These are phyloP conservation scores for Lepiota brunneoincarnata DNA, from an alignment of 768 basidiomycete genomes.

Conservation along the genomic window DNA sequence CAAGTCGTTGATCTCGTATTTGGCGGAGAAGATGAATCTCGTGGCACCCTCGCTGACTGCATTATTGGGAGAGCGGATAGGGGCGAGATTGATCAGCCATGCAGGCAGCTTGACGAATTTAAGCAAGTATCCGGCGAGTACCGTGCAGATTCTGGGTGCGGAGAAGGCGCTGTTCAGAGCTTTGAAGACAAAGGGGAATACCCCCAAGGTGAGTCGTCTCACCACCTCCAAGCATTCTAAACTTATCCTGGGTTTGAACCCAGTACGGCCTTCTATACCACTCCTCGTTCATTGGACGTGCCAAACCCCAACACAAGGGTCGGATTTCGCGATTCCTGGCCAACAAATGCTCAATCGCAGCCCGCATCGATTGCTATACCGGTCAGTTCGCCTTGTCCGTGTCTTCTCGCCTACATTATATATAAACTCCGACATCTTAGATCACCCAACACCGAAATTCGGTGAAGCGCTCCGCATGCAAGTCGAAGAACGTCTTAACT, in stretches of 20 bases:
- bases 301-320: conserved; percentile 92
- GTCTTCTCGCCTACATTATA: background rate
- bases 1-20: conserved; percentile 81
- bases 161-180: conserved; percentile 98
- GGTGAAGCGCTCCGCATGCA: conserved; percentile 92
- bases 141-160: conserved; percentile 96
- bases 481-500: conserved; percentile 92
- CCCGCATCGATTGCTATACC: conserved; percentile 92
- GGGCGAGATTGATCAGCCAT: conserved; percentile 90
- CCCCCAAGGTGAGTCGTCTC: conserved; percentile 70
- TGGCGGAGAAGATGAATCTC: conserved; percentile 96
- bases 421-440: conserved; percentile 32
- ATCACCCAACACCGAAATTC: conserved; percentile 86
- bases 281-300: conserved; percentile 94
- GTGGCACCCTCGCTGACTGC: conserved; percentile 94
- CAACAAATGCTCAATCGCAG: conserved; percentile 97
- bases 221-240: background rate
- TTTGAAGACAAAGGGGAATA: conserved; percentile 98
- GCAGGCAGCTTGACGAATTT: conserved; percentile 96
- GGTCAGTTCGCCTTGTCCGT: conserved; percentile 41
- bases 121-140: conserved; percentile 97
- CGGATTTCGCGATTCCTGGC: conserved; percentile 98
- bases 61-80: conserved; percentile 88
- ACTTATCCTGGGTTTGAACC: background rate
- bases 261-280: conserved; percentile 98